Evolutionary conservation across 2,329 filamentous ascomycete genomes (phyloP), one percentile per base, ranked within the genome.

Genomic region (Elsinoe australis): DNA sequence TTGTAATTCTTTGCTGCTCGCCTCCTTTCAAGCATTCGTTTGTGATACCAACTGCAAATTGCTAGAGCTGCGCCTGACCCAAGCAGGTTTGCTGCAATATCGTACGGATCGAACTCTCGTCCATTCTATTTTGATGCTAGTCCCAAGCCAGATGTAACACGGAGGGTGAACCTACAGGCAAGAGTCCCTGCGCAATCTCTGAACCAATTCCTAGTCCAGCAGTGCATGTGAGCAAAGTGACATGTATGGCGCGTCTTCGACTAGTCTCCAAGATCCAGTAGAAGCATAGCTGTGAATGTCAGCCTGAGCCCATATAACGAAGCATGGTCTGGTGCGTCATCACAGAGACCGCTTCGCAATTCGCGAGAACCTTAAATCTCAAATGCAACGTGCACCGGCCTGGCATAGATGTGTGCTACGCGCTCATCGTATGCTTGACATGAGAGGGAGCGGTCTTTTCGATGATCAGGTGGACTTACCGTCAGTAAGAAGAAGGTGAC

Each of bases 221-320:
- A 4, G 89, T 94, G 69, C 87, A 94, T 52, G 87, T 73, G 17
- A 87, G 64, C 19, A 95, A 71, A 10, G 89, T 94, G 55, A 95
- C 70, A 66, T 98, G 84, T 41, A 95, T 72, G 15, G 81, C 83
- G 56, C 90, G 85, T 45, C 90, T 82, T 53, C 92, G 85, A 54
- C 82, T 84, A 46, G 88, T 94, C 65, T 98, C 92, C 58, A 95
- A 70, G 62, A 95, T 85, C 88, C 92, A 98, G 78, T 98, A 98
- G 75, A 96, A 96, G 57, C 78, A 63, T 34, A 75, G 58, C 64
- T 66, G 49, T 17, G 26, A n/a, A 12, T 36, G 17, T 44, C 10
- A 49, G 17, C 17, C 10, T 26, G 21, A 24, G n/a, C n/a, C n/a
- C n/a, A n/a, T n/a, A n/a, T 29, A 45, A 15, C 22, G 10, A 31